These are phyloP conservation scores for Atkinsonella hypoxylon DNA, from an alignment of 2,329 filamentous ascomycete genomes.

Conservation along the genomic window DNA sequence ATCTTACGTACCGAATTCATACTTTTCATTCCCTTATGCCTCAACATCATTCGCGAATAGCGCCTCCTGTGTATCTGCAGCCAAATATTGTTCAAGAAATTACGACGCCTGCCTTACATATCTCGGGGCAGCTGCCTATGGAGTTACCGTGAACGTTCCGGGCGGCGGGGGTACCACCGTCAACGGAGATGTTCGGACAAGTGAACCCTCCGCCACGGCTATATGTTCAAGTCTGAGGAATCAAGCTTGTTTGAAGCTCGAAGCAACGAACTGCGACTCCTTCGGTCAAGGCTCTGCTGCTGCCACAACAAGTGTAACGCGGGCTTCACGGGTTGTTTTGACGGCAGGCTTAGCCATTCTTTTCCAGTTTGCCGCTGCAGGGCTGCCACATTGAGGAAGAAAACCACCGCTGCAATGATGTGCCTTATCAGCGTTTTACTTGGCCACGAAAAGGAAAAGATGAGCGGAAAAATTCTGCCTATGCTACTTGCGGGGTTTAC, in stretches of 20 bases:
- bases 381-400: background rate
- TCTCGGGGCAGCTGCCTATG: slow-evolving; percentile 32
- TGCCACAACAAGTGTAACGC: too few relatives aligned
- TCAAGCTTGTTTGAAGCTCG: slow-evolving; percentile 35
- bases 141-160: slow-evolving; percentile 44
- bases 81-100: slow-evolving; percentile 39
- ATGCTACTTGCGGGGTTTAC: too few relatives aligned
- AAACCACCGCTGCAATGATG: too few relatives aligned
- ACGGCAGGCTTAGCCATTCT: background rate
- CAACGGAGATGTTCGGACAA: slow-evolving; percentile 24
- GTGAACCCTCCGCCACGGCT: slow-evolving; percentile 35
- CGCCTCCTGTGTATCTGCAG: slow-evolving; percentile 39
- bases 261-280: slow-evolving; percentile 26
- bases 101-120: slow-evolving; percentile 40
- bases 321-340: background rate
- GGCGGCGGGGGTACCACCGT: slow-evolving; percentile 42
- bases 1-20: slow-evolving; percentile 44
- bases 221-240: slow-evolving; percentile 45
- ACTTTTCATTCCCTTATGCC: slow-evolving; percentile 49
- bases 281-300: slow-evolving; percentile 10
- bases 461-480: too few relatives aligned
- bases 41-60: slow-evolving; percentile 38
- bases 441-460: too few relatives aligned
- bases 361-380: background rate
- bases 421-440: too few relatives aligned